phyloP scores from a whole-genome alignment of 192 early-diverging fungal genomes.

The Linnemannia schmuckeri region DNA sequence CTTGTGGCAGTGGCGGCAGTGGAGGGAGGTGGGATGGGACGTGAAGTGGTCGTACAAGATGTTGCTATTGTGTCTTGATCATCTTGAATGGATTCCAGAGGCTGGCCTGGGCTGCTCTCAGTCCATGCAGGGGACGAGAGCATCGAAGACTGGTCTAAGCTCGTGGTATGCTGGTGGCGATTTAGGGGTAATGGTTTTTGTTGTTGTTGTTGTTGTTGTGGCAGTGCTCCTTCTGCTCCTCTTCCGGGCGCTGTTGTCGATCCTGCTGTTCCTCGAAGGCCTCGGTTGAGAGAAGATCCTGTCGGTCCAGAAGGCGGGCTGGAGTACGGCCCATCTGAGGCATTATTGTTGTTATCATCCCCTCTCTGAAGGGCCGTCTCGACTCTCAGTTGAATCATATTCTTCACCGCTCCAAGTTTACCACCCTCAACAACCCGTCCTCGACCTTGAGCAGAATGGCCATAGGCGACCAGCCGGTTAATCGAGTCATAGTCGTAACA shows the following conservation, averaged over 20 bases:
- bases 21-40: neutral
- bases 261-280: neutral
- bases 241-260: neutral
- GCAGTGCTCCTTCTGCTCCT: neutral
- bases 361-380: constrained; percentile 25
- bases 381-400: constrained; percentile 51
- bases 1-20: neutral
- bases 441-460: constrained; percentile 48
- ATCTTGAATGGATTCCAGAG: constrained; percentile 1
- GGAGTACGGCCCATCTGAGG: constrained; percentile 9
- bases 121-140: constrained; percentile 26
- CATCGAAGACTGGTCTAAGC: constrained; percentile 15
- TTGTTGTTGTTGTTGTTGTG: neutral
- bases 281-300: neutral
- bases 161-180: constrained; percentile 15
- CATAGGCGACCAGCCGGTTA: constrained; percentile 37
- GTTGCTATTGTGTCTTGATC: neutral
- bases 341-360: constrained; percentile 11
- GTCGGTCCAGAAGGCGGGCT: constrained; percentile 11
- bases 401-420: constrained; percentile 37
- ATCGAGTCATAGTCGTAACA: constrained; percentile 54
- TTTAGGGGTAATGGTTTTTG: neutral
- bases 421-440: constrained; percentile 36
- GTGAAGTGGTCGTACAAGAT: constrained; percentile 4
- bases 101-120: constrained; percentile 13